Evolutionary conservation across 352 stramenopile genomes (phyloP), one percentile per base, ranked within the genome.

Genomic region (Salisapilia sapeloensis): DNA sequence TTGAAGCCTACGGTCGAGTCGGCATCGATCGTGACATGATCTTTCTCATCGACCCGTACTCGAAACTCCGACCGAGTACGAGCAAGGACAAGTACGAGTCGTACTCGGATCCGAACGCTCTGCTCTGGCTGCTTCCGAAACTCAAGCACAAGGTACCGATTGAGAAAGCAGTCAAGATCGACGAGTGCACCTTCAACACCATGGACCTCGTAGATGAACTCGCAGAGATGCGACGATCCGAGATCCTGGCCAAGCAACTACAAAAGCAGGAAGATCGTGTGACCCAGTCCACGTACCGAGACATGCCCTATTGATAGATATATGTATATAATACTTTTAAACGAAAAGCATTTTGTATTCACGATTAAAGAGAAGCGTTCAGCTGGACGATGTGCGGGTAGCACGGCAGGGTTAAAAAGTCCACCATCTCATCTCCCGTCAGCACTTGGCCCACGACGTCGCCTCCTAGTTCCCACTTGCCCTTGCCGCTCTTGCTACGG

Each of bases 1-100:
- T 79, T n/a, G 42, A 82, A 15, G 69, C 72, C 8, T 89, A 89
- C 38, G 49, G 79, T 30, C 44, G 79, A 24, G 72, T 84, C 22
- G 72, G 72, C 15, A 66, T 89, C 15, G 63, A 81, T 29, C 51
- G 51, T 6, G 53, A 59, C 14, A 40, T 77, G 19, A 83, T 89
- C 33, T 89, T 84, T 44, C 63, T 89, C 58, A 58, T 89, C 19
- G 69, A 89, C 35, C 53, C 72, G 43, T 79, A 80, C 42, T 89
- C 72, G 35, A 79, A 74, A 38, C 31, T 89, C 1, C 69, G 65
- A 39, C 58, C 65, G 10, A 62, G 54, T 23, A 63, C 62, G 0
- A 55, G 78, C 16, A 51, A 60, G 29, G 59, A 64, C 24, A 56
- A 76, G n/a, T 89, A 72, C 46, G 65, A 79, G 25, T 85, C 69